A percentile compares a stretch with the other conserved stretches of the same genome.
Evolutionary conservation across 305 asterid genomes (phyloP).

Genomic region (Solanum hybrid): DNA sequence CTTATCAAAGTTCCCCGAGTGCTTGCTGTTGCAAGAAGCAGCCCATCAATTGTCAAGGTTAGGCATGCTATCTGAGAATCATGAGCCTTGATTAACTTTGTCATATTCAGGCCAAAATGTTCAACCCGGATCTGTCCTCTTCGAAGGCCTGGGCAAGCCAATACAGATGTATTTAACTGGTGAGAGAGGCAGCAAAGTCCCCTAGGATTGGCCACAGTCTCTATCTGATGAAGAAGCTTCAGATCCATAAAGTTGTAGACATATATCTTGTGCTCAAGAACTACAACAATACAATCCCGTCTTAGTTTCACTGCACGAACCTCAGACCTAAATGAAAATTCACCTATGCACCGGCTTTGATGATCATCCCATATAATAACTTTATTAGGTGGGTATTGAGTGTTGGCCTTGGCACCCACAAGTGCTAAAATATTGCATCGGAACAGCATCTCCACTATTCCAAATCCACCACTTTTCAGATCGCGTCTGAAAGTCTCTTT

Average conservation of each 20-base stretch:
- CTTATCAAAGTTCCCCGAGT: slow-evolving; percentile 80
- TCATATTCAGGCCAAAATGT: slow-evolving; percentile 81
- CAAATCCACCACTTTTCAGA: slow-evolving; percentile 78
- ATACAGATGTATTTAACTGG: slow-evolving; percentile 57
- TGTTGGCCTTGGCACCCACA: slow-evolving; percentile 64
- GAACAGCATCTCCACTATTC: slow-evolving; percentile 86
- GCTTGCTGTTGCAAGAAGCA: slow-evolving; percentile 93
- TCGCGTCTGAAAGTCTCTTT: slow-evolving; percentile 93
- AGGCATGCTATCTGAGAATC: slow-evolving; percentile 82
- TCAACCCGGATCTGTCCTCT: slow-evolving; percentile 87
- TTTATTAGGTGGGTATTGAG: slow-evolving; percentile 82
- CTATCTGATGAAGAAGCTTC: slow-evolving; percentile 90
- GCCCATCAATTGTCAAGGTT: slow-evolving; percentile 82
- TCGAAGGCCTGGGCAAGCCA: slow-evolving; percentile 82
- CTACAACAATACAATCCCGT: slow-evolving; percentile 74
- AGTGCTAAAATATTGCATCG: slow-evolving; percentile 87
- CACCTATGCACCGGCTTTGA: slow-evolving; percentile 88
- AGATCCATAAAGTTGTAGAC: slow-evolving; percentile 79
- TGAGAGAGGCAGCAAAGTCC: slow-evolving; percentile 94
- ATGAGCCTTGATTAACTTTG: slow-evolving; percentile 69
- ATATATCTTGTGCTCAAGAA: slow-evolving; percentile 91
- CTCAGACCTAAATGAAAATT: slow-evolving; percentile 88
- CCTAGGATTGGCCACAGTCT: slow-evolving; percentile 68
- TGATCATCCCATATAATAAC: slow-evolving; percentile 96
- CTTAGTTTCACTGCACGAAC: slow-evolving; percentile 82